Evolutionary conservation across 2,329 filamentous ascomycete genomes (phyloP).

Genomic region (Penicillium sp.): DNA sequence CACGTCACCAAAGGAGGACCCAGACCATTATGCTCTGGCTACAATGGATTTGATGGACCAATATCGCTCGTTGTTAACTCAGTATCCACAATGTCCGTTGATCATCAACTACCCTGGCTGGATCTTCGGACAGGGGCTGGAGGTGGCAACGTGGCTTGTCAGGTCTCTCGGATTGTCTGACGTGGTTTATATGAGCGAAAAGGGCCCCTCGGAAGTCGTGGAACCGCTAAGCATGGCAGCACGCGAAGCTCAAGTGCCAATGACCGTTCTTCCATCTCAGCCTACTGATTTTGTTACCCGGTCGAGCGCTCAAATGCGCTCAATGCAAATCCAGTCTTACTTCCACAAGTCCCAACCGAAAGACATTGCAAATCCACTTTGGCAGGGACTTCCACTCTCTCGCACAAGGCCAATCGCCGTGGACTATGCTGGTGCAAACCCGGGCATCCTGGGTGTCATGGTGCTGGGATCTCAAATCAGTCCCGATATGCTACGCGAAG

Average conservation of each 20-base stretch:
- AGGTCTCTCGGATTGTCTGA: slow-evolving; percentile 49
- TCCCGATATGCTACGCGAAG: slow-evolving; percentile 48
- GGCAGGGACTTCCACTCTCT: slow-evolving; percentile 49
- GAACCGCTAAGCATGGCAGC: slow-evolving; percentile 43
- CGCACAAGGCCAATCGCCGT: slow-evolving; percentile 49
- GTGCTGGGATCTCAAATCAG: slow-evolving; percentile 51
- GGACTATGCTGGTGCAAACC: slow-evolving; percentile 45
- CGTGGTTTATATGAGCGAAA: slow-evolving; percentile 53
- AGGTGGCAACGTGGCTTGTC: slow-evolving; percentile 49
- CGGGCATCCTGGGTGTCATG: slow-evolving; percentile 52
- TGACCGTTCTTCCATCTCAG: slow-evolving; percentile 50
- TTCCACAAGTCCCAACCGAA: slow-evolving; percentile 50
- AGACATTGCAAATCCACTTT: slow-evolving; percentile 36
- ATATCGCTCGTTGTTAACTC: slow-evolving; percentile 44
- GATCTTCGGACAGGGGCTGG: slow-evolving; percentile 53
- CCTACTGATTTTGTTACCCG: slow-evolving; percentile 45
- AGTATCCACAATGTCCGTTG: slow-evolving; percentile 47
- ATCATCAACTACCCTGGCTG: slow-evolving; percentile 59
- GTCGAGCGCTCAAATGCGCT: slow-evolving; percentile 51
- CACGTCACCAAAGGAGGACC: slow-evolving; percentile 54
- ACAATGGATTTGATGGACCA: slow-evolving; percentile 52
- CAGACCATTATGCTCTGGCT: slow-evolving; percentile 55
- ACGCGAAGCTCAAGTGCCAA: slow-evolving; percentile 32
- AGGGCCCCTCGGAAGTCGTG: slow-evolving; percentile 46
- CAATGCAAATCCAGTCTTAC: slow-evolving; percentile 62